A percentile compares a stretch with the other conserved stretches of the same genome.
phyloP scores from a whole-genome alignment of 768 basidiomycete species.

The Cyathus striatus region DNA sequence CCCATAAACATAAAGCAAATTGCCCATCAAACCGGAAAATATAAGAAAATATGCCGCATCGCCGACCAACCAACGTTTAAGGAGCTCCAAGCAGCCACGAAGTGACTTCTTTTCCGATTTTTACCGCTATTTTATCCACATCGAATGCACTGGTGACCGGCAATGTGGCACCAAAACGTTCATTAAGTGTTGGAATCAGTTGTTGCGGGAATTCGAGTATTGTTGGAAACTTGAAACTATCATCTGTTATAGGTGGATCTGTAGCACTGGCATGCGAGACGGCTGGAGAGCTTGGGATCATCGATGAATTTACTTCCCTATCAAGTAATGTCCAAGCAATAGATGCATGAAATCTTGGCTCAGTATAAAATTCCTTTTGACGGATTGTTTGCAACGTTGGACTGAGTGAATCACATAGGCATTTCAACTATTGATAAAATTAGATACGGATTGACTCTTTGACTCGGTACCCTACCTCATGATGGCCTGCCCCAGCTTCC shows the following conservation, averaged over 20 bases:
- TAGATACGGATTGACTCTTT: conserved; percentile 3
- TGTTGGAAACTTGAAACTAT: conserved; percentile 30
- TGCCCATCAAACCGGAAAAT: no score
- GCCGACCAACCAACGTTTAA: no score
- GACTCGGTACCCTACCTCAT: conserved; percentile 43
- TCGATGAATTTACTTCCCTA: conserved; percentile 6
- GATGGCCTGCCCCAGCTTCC: conserved; percentile 81
- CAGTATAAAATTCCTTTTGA: conserved; percentile 74
- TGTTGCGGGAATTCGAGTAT: conserved; percentile 47
- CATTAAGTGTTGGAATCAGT: conserved; percentile 46
- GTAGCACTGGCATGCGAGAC: conserved; percentile 8
- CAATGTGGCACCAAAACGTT: conserved; percentile 35
- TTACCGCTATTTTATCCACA: conserved; percentile 50
- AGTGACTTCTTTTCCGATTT: conserved; percentile 64
- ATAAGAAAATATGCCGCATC: no score
- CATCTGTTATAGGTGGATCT: conserved; percentile 7
- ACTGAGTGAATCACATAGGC: conserved; percentile 49
- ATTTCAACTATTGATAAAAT: conserved; percentile 44
- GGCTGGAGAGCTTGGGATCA: conserved; percentile 3
- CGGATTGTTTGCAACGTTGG: conserved; percentile 56
- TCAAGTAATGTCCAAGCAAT: conserved; percentile 82
- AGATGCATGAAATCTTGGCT: conserved; percentile 85
- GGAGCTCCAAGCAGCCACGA: no score
- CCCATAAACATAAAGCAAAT: no score
- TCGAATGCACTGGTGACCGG: conserved; percentile 44